Evolutionary conservation across 768 basidiomycete genomes (phyloP).

Genomic region (Kwoniella sp.): DNA sequence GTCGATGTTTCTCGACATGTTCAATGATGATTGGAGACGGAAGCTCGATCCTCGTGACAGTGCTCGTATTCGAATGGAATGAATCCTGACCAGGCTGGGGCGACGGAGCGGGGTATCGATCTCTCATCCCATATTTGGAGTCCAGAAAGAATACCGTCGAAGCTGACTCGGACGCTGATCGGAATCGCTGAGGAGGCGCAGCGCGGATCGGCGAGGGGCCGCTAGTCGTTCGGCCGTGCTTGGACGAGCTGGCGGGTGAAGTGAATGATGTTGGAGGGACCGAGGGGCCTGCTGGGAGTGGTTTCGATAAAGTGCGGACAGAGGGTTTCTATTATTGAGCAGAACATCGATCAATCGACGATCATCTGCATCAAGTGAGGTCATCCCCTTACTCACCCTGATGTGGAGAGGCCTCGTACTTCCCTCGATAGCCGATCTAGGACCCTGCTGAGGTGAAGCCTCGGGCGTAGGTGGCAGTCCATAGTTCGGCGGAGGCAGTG

Average conservation of each 20-base stretch:
- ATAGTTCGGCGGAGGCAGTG: constrained; percentile 4
- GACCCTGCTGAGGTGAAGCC: constrained; percentile 5
- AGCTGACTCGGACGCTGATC: not conserved
- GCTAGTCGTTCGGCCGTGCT: constrained; percentile 10
- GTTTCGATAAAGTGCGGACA: not conserved
- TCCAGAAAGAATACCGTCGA: not conserved
- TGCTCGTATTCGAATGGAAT: too few relatives aligned
- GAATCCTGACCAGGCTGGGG: too few relatives aligned
- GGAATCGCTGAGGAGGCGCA: not conserved
- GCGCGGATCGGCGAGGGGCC: not conserved
- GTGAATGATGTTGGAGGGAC: constrained; percentile 1
- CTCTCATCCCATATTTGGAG: not conserved
- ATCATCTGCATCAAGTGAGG: too few relatives aligned
- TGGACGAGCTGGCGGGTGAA: not conserved
- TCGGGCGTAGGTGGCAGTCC: constrained; percentile 8
- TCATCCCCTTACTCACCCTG: constrained; percentile 8
- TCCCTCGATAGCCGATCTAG: not conserved
- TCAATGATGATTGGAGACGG: not conserved
- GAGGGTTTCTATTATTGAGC: constrained; percentile 16
- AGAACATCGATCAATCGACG: too few relatives aligned
- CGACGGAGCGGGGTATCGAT: not conserved
- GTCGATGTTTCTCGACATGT: constrained; percentile 18
- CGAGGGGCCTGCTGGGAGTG: not conserved
- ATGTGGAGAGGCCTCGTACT: not conserved
- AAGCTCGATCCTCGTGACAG: too few relatives aligned